A percentile compares a stretch with the other conserved stretches of the same genome.
Evolutionary conservation across 305 asterid genomes (phyloP).

Genomic region (Solanum hybrid): DNA sequence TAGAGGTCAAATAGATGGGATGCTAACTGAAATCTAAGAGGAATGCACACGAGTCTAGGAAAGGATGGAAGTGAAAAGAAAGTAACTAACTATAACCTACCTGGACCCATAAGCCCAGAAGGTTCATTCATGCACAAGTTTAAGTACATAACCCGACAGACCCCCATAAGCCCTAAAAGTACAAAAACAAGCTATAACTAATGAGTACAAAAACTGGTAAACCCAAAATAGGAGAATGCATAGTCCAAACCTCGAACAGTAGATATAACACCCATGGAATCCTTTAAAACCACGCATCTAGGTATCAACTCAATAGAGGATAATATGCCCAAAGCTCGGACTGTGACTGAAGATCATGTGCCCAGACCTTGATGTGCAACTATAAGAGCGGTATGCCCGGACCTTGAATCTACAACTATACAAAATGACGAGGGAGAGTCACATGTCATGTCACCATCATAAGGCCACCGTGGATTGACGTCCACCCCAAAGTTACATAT

Average conservation of each 20-base stretch:
- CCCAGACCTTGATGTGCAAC: background rate
- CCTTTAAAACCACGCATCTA: background rate
- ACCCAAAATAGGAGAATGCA: background rate
- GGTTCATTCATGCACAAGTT: background rate
- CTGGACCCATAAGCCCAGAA: background rate
- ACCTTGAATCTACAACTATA: too few species aligned
- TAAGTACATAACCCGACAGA: background rate
- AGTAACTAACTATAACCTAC: background rate
- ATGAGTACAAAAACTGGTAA: background rate
- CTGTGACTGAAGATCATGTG: background rate
- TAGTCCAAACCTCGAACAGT: background rate
- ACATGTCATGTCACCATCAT: background rate
- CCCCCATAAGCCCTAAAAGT: background rate
- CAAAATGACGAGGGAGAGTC: background rate
- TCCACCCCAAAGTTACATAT: background rate
- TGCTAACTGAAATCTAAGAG: background rate
- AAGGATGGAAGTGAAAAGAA: background rate
- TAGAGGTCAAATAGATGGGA: background rate
- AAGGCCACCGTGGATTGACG: background rate
- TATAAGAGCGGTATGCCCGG: background rate
- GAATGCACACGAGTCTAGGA: background rate
- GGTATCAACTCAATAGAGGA: background rate
- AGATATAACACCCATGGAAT: background rate
- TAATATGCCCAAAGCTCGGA: background rate
- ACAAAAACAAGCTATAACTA: background rate